Evolutionary conservation across 176 grass and related monocot genomes (phyloP).

Genomic region (Canna indica): DNA sequence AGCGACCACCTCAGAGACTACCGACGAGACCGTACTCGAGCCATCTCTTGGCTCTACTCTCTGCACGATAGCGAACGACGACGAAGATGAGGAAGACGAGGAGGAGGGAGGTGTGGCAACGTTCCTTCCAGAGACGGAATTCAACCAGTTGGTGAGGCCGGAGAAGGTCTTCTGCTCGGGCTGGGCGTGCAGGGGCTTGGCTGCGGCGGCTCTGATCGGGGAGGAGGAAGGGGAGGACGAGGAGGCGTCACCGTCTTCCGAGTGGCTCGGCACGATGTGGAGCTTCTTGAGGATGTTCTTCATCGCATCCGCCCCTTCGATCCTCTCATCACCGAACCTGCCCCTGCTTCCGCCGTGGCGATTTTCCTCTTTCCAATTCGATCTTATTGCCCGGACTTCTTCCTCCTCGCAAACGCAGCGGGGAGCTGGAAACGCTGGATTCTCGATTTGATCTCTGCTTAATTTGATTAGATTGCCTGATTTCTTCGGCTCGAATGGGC

Average conservation of each 20-base stretch:
- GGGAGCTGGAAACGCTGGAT: not conserved
- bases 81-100: constrained; percentile 19
- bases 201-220: constrained; percentile 15
- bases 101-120: constrained; percentile 19
- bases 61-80: constrained; percentile 3
- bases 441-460: not conserved
- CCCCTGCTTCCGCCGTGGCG: not conserved
- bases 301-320: constrained; percentile 23
- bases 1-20: constrained; percentile 20
- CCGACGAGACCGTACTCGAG: constrained; percentile 8
- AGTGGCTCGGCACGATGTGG: constrained; percentile 57
- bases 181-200: constrained; percentile 15
- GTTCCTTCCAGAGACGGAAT: constrained; percentile 40
- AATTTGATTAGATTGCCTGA: not conserved
- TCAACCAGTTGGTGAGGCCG: constrained; percentile 56
- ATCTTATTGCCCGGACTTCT: not conserved
- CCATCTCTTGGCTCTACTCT: constrained; percentile 18
- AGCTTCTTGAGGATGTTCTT: constrained; percentile 98
- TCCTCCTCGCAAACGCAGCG: not conserved
- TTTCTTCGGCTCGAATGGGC: not conserved
- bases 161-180: constrained; percentile 45
- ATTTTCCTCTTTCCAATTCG: not conserved
- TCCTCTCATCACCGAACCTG: not conserved
- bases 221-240: constrained; percentile 23
- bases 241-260: constrained; percentile 23